Evolutionary conservation across 139 green algal genomes (phyloP).

Genomic region (Tetradesmus obliquus): DNA sequence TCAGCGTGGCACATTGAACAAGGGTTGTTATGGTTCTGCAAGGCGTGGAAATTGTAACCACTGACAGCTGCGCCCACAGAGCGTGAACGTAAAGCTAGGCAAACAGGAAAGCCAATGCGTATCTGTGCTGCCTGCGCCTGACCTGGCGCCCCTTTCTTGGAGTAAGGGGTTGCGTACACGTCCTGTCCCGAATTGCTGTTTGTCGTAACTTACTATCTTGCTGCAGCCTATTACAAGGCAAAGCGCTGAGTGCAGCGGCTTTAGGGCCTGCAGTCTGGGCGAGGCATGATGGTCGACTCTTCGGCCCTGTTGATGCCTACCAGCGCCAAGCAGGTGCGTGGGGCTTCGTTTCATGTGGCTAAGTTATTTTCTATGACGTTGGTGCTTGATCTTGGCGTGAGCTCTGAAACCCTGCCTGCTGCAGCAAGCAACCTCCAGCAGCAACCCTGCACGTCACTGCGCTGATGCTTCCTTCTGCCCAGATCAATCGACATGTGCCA

Average conservation of each 20-base stretch:
- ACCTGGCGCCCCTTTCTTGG: neutral
- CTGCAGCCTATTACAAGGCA: neutral
- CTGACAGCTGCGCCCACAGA: neutral
- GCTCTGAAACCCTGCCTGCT: neutral
- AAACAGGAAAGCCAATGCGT: neutral
- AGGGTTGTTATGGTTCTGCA: conserved; percentile 6
- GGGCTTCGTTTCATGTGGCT: neutral
- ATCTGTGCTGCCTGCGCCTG: neutral
- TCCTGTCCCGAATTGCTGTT: neutral
- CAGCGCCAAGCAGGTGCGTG: conserved; percentile 18
- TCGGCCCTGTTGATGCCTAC: conserved; percentile 31
- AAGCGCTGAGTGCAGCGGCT: neutral
- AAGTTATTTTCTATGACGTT: neutral
- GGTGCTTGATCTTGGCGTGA: neutral
- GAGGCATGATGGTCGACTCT: neutral
- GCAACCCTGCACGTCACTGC: neutral
- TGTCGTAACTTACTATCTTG: neutral
- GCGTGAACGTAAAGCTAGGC: neutral
- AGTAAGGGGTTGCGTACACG: neutral
- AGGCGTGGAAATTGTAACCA: neutral
- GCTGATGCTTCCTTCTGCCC: neutral
- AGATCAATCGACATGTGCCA: neutral
- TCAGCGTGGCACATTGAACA: neutral
- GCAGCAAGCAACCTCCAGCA: neutral
- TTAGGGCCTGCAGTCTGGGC: neutral